Base-by-base conservation (phyloP, 345 rosid species). In the Acer saccharum region DNA sequence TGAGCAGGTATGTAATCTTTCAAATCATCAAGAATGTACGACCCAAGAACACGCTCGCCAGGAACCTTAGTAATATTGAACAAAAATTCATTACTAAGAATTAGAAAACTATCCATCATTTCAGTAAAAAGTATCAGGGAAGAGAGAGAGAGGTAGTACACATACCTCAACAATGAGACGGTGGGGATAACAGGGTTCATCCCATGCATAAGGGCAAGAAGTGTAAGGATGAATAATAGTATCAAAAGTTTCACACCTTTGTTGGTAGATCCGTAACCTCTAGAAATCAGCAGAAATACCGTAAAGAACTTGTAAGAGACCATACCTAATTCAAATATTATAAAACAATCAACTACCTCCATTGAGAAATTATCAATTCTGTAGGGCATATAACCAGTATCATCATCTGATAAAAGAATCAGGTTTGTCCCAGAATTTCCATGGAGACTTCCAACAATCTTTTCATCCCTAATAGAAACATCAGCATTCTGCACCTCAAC, bases 351-450 rank as follows among this genome's bases (percentile, higher is more conserved):
- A 87, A 91, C 48, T 75, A 95, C 99, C 99, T 95, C 99, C 83
- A 89, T 95, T 0, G 98, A 90, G 90, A 95, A 93, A 89, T 95
- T 95, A 84, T 93, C 99, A 61, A 95, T 89, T 86, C 99, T 91
- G 86, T 92, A 95, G 52, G 99, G 97, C 97, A 93, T 93, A 77
- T 89, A 95, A 20, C 93, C 96, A 73, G 92, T 89, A 82, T 93
- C 92, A 79, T 95, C 98, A 82, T 93, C 97, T 46, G 99, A 93
- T 78, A 95, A 81, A 23, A 95, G 92, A 81, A 95, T 92, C 81
- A 95, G 84, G 88, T 88, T 91, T 67, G 99, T 95, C 77, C 98
- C 97, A 13, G 90, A 89, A 81, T 86, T 90, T 77, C 93, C 94
- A 72, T 85, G 90, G 69, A 92, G 89, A 71, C 86, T 90, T 78